These are phyloP conservation scores for Puccinia sorghi DNA, from an alignment of 1,284 basidiomycete genomes.

Conservation along the genomic window DNA sequence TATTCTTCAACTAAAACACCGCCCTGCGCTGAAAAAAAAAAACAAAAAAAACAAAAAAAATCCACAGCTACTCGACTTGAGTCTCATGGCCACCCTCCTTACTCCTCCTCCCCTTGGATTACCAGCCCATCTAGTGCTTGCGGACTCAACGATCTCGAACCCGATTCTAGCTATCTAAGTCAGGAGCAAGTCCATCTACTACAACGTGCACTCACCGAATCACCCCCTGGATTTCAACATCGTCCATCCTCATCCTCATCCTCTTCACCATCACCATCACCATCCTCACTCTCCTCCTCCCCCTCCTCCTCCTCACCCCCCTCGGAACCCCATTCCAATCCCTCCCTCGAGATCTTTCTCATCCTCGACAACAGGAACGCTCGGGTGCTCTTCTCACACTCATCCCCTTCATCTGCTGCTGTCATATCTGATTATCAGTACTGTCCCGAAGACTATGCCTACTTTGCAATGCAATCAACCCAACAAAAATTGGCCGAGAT, in stretches of 20 bases:
- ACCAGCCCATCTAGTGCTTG: not conserved
- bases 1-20: no score
- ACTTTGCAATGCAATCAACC: constrained; percentile 35
- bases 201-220: constrained; percentile 2
- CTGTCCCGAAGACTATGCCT: constrained; percentile 35
- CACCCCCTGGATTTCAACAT: not conserved
- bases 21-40: no score
- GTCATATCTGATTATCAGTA: not conserved
- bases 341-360: constrained; percentile 11
- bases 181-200: not conserved
- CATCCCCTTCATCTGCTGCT: not conserved
- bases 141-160: not conserved
- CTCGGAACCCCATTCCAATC: not conserved
- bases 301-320: no score
- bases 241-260: constrained; percentile 7
- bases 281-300: no score
- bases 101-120: constrained; percentile 21
- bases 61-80: not conserved
- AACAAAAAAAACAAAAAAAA: not conserved
- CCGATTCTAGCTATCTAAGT: not conserved
- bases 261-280: no score
- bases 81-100: constrained; percentile 21
- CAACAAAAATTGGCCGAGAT: not conserved
- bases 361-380: constrained; percentile 31
- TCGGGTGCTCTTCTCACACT: not conserved